phyloP scores from a whole-genome alignment of 2,329 filamentous ascomycete genomes.

The Alternaria consortialis region DNA sequence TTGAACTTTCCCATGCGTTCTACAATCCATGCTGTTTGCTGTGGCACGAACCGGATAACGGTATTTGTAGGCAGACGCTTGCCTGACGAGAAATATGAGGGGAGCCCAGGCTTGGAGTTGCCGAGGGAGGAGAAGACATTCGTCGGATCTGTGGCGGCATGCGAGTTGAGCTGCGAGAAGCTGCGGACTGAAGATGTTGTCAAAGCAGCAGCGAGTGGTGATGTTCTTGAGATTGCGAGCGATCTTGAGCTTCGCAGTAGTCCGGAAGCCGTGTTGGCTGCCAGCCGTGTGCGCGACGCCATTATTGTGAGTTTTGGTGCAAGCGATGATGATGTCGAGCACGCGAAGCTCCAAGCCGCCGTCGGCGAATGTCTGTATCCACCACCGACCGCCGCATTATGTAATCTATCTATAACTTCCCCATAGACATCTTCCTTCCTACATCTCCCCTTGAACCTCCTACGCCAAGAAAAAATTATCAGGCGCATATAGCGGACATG shows the following conservation, averaged over 20 bases:
- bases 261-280: slow-evolving; percentile 41
- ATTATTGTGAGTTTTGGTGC: slow-evolving; percentile 41
- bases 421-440: not conserved
- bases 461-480: not conserved
- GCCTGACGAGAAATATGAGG: slow-evolving; percentile 79
- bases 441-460: not conserved
- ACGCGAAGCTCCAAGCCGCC: slow-evolving; percentile 26
- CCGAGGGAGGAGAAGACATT: slow-evolving; percentile 44
- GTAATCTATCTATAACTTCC: slow-evolving; percentile 16
- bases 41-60: slow-evolving; percentile 94
- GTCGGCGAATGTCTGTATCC: slow-evolving; percentile 24
- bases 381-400: slow-evolving; percentile 27
- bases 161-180: slow-evolving; percentile 45
- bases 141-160: slow-evolving; percentile 35
- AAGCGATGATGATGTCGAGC: slow-evolving; percentile 28
- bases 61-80: slow-evolving; percentile 86
- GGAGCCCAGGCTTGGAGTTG: slow-evolving; percentile 55
- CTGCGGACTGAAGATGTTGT: slow-evolving; percentile 30
- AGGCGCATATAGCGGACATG: no score
- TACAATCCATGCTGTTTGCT: slow-evolving; percentile 99
- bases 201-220: slow-evolving; percentile 33
- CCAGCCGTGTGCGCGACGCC: slow-evolving; percentile 48
- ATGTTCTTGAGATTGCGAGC: slow-evolving; percentile 25
- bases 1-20: slow-evolving; percentile 99
- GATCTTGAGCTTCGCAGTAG: slow-evolving; percentile 36